Evolutionary conservation across 805 yeast genomes (phyloP), one percentile per base, ranked within the genome.

Genomic region (Candida boidinii): DNA sequence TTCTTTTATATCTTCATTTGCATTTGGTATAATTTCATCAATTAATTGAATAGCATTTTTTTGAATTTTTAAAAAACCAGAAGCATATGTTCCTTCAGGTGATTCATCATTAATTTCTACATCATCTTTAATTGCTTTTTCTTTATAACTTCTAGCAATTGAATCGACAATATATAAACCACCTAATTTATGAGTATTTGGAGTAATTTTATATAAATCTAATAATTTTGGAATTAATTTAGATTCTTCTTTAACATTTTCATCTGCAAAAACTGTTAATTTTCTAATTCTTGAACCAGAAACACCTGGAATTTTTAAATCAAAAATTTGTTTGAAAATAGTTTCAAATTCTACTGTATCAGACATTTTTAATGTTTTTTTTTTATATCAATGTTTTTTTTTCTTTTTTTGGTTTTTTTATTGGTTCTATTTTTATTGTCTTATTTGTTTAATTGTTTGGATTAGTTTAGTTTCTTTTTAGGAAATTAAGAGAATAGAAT

Each of bases 281-380:
- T 78, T 78, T 56, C 84, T 84, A 58, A 90, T 92, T 63, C 96
- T 86, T 35, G 95, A 77, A 28, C 97, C 97, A 19, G 96, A 87
- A 33, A 90, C 92, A 39, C 98, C 97, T 11, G 90, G 90, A 12
- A 95, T 74, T 58, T 79, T 80, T 46, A 81, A 60, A 5, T 70
- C 65, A 19, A 70, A 63, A 34, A 73, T 53, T 49, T 72, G 77
- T 42, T 63, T 65, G 37, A 71, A 56, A 21, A 64, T 61, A 30
- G 57, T 41, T 41, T 68, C 73, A 46, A 73, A 71, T 43, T 68
- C 64, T 45, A 64, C 67, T 38, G 60, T 54, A 21, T 33, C 33
- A 23, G 68, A 54, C 71, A 64, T 64, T 14, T 13, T 34, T 14
- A 12, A 16, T 23, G 29, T 16, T 23, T 38, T 15, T 24, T 26